Evolutionary conservation across 768 basidiomycete species (phyloP).

Genomic region (Russula lepida): DNA sequence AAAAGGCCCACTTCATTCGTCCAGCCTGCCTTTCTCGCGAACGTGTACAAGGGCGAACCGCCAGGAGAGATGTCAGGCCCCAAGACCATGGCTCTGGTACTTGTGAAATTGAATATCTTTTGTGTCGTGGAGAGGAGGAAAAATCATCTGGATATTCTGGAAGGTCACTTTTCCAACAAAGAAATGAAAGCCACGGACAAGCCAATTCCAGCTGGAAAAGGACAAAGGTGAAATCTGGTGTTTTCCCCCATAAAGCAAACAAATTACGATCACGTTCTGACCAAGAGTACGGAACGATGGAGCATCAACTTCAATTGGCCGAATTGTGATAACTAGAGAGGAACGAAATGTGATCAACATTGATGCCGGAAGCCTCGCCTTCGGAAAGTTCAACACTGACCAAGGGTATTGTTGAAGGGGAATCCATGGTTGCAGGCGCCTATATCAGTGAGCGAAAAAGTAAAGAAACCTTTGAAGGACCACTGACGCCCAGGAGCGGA

Average conservation of each 20-base stretch:
- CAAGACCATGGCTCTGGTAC: conserved; percentile 44
- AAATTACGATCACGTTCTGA: conserved; percentile 29
- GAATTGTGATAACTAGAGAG: conserved; percentile 19
- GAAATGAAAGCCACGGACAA: conserved; percentile 48
- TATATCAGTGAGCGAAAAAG: not conserved
- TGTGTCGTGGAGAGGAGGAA: not conserved
- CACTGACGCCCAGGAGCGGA: not conserved
- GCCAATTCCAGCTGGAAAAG: conserved; percentile 34
- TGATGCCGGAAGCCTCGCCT: not conserved
- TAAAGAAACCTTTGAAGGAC: not conserved
- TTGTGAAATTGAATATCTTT: conserved; percentile 43
- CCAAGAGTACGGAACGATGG: conserved; percentile 51
- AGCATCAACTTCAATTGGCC: conserved; percentile 36
- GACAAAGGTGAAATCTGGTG: conserved; percentile 45
- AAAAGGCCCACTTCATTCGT: conserved; percentile 46
- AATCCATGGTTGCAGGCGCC: not conserved
- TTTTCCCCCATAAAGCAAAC: conserved; percentile 43
- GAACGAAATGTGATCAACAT: conserved; percentile 6
- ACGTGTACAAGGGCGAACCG: conserved; percentile 36
- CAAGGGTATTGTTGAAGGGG: not conserved
- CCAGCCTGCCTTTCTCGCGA: conserved; percentile 28
- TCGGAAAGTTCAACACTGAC: conserved; percentile 1
- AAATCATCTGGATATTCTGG: conserved; percentile 21
- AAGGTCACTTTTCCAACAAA: conserved; percentile 39
- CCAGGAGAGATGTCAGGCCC: conserved; percentile 19